These are phyloP conservation scores for Neurospora crassa DNA, from an alignment of 2,329 filamentous ascomycete species.

Conservation along the genomic window DNA sequence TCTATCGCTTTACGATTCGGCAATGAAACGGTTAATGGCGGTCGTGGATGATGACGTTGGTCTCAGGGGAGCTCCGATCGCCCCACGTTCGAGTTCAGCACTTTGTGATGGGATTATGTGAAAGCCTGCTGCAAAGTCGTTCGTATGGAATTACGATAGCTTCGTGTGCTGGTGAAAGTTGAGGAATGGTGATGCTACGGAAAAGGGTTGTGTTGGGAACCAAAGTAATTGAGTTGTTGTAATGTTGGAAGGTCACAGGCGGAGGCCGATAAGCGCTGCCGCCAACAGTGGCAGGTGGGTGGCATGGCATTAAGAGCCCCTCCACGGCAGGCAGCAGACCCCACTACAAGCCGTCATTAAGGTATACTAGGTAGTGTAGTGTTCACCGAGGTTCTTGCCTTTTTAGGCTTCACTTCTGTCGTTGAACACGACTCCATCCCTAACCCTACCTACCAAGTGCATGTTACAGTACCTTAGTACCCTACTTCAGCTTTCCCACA, in stretches of 20 bases:
- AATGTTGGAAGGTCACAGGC: neutral
- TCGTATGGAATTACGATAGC: neutral
- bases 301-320: neutral
- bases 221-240: neutral
- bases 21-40: neutral
- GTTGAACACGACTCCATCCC: neutral
- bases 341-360: neutral
- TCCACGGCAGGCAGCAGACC: neutral
- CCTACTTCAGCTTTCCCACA: neutral
- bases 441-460: neutral
- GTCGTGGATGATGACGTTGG: neutral
- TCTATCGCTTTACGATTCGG: slow-evolving; percentile 2
- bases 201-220: neutral
- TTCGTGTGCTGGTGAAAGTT: neutral
- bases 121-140: neutral
- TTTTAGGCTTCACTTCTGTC: neutral
- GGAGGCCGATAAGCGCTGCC: neutral
- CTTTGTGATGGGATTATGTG: neutral
- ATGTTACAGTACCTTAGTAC: neutral
- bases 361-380: too few relatives aligned
- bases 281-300: neutral
- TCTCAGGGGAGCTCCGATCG: neutral
- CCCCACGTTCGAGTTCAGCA: neutral
- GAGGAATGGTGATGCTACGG: neutral
- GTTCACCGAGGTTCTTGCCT: neutral